phyloP scores from a whole-genome alignment of 2,329 filamentous ascomycete genomes.

The Cercospora berteroae region DNA sequence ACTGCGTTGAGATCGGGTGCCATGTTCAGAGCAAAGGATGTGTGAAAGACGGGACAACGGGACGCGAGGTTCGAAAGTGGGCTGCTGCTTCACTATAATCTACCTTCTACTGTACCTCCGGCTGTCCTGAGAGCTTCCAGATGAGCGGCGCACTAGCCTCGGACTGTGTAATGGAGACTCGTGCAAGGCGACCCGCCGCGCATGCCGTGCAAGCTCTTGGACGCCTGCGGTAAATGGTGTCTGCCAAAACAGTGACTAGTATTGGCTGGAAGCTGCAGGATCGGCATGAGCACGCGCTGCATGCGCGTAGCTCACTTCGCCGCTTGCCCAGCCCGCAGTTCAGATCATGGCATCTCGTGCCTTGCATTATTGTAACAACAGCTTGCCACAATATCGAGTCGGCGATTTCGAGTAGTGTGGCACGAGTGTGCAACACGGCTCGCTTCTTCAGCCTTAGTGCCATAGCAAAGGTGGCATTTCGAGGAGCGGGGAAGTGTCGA shows the following conservation, averaged over 20 bases:
- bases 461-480: not conserved
- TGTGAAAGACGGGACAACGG: not conserved
- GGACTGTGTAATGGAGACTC: not conserved
- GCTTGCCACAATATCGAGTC: not conserved
- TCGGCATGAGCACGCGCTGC: not conserved
- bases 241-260: not conserved
- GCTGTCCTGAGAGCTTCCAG: not conserved
- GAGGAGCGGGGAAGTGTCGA: not conserved
- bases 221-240: not conserved
- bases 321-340: not conserved
- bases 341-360: not conserved
- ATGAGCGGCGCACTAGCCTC: slow-evolving; percentile 10
- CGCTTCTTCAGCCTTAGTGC: not conserved
- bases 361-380: not conserved
- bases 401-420: not conserved
- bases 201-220: not conserved
- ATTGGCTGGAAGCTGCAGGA: not conserved
- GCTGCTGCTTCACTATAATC: not conserved
- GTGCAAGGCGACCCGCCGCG: not conserved
- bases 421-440: not conserved
- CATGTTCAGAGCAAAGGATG: slow-evolving; percentile 32
- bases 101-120: not conserved
- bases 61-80: not conserved
- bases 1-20: slow-evolving; percentile 46
- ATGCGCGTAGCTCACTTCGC: not conserved